Evolutionary conservation across 768 basidiomycete species (phyloP).

Genomic region (Fomitopsis pulvina): DNA sequence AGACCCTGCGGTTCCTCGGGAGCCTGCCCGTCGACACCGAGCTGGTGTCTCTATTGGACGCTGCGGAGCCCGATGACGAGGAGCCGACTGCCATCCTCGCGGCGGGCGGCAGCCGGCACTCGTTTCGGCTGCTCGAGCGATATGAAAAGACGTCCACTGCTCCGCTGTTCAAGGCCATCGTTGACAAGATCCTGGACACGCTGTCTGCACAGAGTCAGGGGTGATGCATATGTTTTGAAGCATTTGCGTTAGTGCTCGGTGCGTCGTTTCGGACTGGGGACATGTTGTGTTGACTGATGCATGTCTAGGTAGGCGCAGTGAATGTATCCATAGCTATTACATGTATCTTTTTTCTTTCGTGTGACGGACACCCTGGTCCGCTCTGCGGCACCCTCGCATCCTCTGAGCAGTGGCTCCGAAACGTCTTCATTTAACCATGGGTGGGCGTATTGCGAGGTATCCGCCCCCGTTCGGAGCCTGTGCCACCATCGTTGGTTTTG

Average conservation of each 20-base stretch:
- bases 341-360: too few relatives aligned
- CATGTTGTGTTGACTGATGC: background rate
- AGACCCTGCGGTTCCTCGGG: slow-evolving; percentile 75
- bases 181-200: slow-evolving; percentile 33
- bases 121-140: slow-evolving; percentile 48
- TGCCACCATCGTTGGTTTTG: too few relatives aligned
- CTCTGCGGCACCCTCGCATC: too few relatives aligned
- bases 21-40: slow-evolving; percentile 91
- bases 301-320: background rate
- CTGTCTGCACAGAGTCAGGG: slow-evolving; percentile 10
- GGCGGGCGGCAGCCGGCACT: slow-evolving; percentile 18
- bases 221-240: background rate
- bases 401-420: too few relatives aligned
- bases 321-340: background rate
- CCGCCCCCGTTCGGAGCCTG: too few relatives aligned
- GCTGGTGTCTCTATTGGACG: slow-evolving; percentile 81
- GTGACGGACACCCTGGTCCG: too few relatives aligned
- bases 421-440: too few relatives aligned
- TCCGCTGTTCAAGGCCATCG: slow-evolving; percentile 59
- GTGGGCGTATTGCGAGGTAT: too few relatives aligned
- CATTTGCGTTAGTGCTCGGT: background rate
- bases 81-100: slow-evolving; percentile 31
- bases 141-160: slow-evolving; percentile 68
- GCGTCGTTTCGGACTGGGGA: background rate
- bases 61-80: slow-evolving; percentile 31